A percentile compares a stretch with the other conserved stretches of the same genome.
Conservation (phyloP, 2,329 filamentous ascomycete genomes). For the Penicillium sumatraense region DNA sequence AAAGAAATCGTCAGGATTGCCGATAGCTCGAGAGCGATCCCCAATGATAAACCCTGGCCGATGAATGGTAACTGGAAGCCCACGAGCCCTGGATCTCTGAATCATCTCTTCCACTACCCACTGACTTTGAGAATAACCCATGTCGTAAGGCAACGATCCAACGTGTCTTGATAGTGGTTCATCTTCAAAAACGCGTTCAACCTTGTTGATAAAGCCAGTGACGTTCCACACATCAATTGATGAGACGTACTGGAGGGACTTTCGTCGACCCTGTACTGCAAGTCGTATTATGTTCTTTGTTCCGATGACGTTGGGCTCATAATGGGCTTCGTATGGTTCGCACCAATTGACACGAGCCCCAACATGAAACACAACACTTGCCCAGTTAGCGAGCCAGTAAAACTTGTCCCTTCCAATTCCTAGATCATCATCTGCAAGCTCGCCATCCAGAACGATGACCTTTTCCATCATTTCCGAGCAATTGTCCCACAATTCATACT, state of each 20-base stretch:
- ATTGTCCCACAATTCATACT: constrained; percentile 11
- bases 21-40: constrained; percentile 48
- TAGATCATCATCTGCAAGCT: constrained; percentile 35
- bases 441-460: constrained; percentile 51
- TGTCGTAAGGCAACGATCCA: constrained; percentile 55
- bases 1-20: constrained; percentile 71
- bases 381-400: not conserved
- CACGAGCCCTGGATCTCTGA: constrained; percentile 71
- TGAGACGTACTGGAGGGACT: constrained; percentile 1
- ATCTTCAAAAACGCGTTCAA: constrained; percentile 8
- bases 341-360: constrained; percentile 1
- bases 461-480: not conserved
- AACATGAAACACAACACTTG: not conserved
- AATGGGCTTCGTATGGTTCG: not conserved
- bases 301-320: not conserved
- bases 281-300: not conserved
- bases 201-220: constrained; percentile 13
- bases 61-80: constrained; percentile 71
- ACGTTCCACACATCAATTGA: constrained; percentile 11
- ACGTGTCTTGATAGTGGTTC: constrained; percentile 11
- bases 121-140: constrained; percentile 84
- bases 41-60: constrained; percentile 80
- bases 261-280: not conserved
- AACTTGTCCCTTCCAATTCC: not conserved
- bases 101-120: constrained; percentile 73